These are phyloP conservation scores for Fusarium floridanum DNA, from an alignment of 2,329 filamentous ascomycete species.

Conservation along the genomic window DNA sequence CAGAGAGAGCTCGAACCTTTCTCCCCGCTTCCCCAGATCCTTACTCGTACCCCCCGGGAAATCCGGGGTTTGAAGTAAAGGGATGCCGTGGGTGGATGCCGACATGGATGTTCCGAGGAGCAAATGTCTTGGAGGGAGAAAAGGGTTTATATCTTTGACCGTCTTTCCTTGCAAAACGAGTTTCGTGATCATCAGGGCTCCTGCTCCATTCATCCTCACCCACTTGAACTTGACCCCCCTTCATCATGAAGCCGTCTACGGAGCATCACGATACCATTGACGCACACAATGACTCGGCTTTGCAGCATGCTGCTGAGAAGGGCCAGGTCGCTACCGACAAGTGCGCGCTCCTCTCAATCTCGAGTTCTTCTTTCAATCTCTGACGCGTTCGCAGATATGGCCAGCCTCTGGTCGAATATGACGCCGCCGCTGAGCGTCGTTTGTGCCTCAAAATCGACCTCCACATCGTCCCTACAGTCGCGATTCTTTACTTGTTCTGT, in stretches of 20 bases:
- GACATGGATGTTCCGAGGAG: conserved; percentile 1
- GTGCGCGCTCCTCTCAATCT: background rate
- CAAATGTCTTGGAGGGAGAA: background rate
- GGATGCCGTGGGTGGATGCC: background rate
- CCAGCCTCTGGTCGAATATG: conserved; percentile 20
- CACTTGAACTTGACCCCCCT: background rate
- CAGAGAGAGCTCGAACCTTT: background rate
- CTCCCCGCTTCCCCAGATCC: conserved; percentile 2
- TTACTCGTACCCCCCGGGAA: background rate
- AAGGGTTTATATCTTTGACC: background rate
- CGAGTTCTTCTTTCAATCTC: background rate
- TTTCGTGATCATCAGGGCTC: background rate
- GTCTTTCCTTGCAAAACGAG: background rate
- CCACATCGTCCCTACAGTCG: conserved; percentile 69
- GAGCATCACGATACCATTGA: conserved; percentile 6
- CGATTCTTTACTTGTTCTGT: conserved; percentile 73
- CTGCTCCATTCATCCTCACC: background rate
- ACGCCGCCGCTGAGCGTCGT: conserved; percentile 31
- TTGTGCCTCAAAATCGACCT: conserved; percentile 71
- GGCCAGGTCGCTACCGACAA: conserved; percentile 10
- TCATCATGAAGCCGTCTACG: conserved; percentile 1
- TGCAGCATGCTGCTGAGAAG: conserved; percentile 9
- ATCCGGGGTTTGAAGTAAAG: background rate
- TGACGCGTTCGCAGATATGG: conserved; percentile 15
- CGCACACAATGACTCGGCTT: background rate